Conservation (phyloP, 176 grass and related monocot genomes). For the Secale cereale region DNA sequence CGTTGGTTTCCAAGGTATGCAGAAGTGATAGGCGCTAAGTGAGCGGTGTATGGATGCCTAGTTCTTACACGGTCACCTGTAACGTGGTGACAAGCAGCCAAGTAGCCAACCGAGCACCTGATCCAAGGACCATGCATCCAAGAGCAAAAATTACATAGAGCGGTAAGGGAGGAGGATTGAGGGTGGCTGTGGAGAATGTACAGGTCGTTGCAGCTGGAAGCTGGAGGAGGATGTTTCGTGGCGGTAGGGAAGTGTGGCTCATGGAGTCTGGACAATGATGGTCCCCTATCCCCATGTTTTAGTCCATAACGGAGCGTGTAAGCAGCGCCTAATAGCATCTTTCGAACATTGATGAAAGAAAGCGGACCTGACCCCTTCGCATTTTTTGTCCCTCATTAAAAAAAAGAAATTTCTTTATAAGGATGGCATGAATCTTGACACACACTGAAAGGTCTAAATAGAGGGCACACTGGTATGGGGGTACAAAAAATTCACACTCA, state of each 20-base stretch:
- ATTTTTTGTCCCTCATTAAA: not conserved
- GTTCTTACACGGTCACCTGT: not conserved
- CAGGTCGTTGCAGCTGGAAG: not conserved
- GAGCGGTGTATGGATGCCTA: not conserved
- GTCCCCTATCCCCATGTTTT: no score
- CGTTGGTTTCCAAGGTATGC: not conserved
- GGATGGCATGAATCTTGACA: no score
- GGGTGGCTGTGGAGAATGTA: not conserved
- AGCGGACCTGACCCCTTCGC: not conserved
- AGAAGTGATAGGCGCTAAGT: not conserved
- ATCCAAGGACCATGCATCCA: not conserved
- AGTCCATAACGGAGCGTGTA: not conserved
- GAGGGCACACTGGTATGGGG: no score
- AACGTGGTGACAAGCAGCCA: not conserved
- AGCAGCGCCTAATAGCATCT: not conserved
- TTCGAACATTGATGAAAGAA: not conserved
- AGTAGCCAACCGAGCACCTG: not conserved
- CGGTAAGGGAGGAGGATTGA: not conserved
- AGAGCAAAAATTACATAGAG: not conserved
- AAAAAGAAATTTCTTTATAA: no score
- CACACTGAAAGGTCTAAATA: no score
- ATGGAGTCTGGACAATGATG: no score
- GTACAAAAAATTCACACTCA: no score
- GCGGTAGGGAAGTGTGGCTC: no score
- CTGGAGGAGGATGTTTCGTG: not conserved